These are phyloP conservation scores for Ananas comosus DNA, from an alignment of 176 grass and related monocot species.

Conservation along the genomic window DNA sequence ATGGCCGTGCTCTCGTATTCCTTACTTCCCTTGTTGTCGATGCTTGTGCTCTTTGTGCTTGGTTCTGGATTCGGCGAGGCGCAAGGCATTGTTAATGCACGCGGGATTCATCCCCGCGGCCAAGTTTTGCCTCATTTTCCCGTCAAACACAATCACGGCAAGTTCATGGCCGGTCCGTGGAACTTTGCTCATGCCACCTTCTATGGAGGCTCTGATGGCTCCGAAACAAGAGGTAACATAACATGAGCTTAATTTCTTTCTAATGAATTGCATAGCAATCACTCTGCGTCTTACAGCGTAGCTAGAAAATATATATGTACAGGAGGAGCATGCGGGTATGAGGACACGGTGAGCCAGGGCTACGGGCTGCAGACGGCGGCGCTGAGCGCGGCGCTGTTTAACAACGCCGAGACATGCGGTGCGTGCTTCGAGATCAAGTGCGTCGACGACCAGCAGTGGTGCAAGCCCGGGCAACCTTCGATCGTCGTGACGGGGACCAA, in stretches of 20 bases:
- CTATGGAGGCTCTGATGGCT: constrained; percentile 58
- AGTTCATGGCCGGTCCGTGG: constrained; percentile 35
- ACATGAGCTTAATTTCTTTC: constrained; percentile 3
- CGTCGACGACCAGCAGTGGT: constrained; percentile 41
- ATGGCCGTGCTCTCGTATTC: neutral
- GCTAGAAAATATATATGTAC: neutral
- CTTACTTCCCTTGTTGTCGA: neutral
- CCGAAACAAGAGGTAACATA: constrained; percentile 28
- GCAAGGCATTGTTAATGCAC: too few relatives aligned
- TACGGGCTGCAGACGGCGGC: constrained; percentile 75
- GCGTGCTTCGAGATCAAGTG: constrained; percentile 77
- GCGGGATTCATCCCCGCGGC: too few relatives aligned
- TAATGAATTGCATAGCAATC: neutral
- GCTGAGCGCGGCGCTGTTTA: constrained; percentile 57
- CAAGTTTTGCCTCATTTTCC: too few relatives aligned
- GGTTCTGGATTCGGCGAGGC: too few relatives aligned
- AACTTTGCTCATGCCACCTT: constrained; percentile 59
- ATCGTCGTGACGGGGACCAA: constrained; percentile 52
- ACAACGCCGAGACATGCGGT: constrained; percentile 45
- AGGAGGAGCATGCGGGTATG: constrained; percentile 61
- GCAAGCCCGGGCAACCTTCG: constrained; percentile 23
- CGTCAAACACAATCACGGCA: constrained; percentile 46
- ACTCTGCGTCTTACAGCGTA: too few relatives aligned
- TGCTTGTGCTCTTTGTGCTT: constrained; percentile 5
- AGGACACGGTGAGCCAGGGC: constrained; percentile 52